These are phyloP conservation scores for Candida cerambycidarum DNA, from an alignment of 805 yeast species.

Conservation along the genomic window DNA sequence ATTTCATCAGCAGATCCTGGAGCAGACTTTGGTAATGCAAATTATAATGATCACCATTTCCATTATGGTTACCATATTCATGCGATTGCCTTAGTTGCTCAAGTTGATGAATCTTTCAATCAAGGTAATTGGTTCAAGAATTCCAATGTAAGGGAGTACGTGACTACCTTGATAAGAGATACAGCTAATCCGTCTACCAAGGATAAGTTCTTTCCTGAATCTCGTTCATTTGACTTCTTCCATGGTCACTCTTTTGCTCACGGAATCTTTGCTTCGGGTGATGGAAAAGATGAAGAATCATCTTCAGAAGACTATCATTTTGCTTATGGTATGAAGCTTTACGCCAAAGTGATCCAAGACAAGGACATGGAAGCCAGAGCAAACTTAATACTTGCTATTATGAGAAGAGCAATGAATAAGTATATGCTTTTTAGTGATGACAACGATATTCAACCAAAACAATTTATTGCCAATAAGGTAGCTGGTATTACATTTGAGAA, in stretches of 20 bases:
- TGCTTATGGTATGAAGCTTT: conserved; percentile 64
- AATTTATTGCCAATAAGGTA: conserved; percentile 61
- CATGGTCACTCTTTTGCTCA: conserved; percentile 80
- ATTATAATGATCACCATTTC: conserved; percentile 36
- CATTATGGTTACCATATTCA: conserved; percentile 58
- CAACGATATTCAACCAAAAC: conserved; percentile 55
- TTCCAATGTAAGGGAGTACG: conserved; percentile 47
- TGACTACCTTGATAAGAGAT: conserved; percentile 61
- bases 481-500: conserved; percentile 75
- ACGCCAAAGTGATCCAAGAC: conserved; percentile 59
- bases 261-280: conserved; percentile 68
- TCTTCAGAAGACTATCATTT: conserved; percentile 75
- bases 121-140: conserved; percentile 29
- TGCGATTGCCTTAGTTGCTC: conserved; percentile 64
- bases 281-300: conserved; percentile 76
- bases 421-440: conserved; percentile 56
- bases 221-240: conserved; percentile 71
- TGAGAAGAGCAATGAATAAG: conserved; percentile 52
- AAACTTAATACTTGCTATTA: conserved; percentile 58
- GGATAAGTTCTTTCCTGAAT: conserved; percentile 64
- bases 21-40: conserved; percentile 29
- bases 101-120: conserved; percentile 44
- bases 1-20: conserved; percentile 23
- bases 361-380: conserved; percentile 52
- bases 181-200: conserved; percentile 56